Evolutionary conservation across 1,139 yeast species (phyloP).

Genomic region (Candida gigantensis): DNA sequence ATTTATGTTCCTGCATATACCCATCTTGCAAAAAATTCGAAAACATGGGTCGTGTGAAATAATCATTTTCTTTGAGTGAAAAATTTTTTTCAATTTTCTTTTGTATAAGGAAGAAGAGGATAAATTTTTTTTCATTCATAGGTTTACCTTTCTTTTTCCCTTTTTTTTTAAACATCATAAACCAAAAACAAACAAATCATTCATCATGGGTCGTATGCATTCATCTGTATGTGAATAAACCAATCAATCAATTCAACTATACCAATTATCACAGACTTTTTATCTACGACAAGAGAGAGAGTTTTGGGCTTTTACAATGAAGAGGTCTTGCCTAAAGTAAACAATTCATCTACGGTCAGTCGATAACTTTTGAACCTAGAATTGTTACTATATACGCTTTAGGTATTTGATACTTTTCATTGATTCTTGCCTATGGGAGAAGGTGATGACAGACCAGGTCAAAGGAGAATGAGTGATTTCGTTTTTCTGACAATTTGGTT

Average conservation of each 20-base stretch:
- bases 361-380: conserved; percentile 13
- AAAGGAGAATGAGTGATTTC: no score
- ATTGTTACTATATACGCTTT: conserved; percentile 26
- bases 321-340: conserved; percentile 41
- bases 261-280: neutral
- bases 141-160: conserved; percentile 13
- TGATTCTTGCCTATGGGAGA: conserved; percentile 15
- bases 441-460: neutral
- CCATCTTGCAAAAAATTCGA: neutral
- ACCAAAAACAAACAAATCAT: conserved; percentile 27
- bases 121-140: no score
- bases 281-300: neutral
- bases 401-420: conserved; percentile 31
- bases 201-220: conserved; percentile 81
- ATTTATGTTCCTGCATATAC: no score
- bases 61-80: conserved; percentile 4
- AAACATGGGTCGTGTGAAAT: conserved; percentile 12
- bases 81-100: conserved; percentile 5
- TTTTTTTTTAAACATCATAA: conserved; percentile 13
- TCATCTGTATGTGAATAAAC: conserved; percentile 62
- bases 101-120: conserved; percentile 16
- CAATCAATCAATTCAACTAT: conserved; percentile 1
- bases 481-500: no score
- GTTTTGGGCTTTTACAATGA: conserved; percentile 3
- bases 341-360: conserved; percentile 18